A percentile compares a stretch with the other conserved stretches of the same genome.
Evolutionary conservation across 2,329 filamentous ascomycete species (phyloP).

Genomic region (Nannizziopsis arthrosporioides): DNA sequence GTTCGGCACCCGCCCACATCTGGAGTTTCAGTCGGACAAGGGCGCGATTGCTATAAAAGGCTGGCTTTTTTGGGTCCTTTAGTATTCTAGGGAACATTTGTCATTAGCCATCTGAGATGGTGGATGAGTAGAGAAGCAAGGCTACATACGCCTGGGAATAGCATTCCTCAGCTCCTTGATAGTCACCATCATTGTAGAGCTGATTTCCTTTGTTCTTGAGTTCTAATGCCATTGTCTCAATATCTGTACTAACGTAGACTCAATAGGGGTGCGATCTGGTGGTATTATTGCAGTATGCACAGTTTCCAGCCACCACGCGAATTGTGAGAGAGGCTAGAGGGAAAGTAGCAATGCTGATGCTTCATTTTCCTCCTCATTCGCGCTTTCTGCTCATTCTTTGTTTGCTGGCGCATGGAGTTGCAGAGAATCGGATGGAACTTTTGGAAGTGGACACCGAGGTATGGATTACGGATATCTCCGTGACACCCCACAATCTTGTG

Average conservation of each 20-base stretch:
- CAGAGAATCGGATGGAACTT: too few relatives aligned
- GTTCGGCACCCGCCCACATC: constrained; percentile 61
- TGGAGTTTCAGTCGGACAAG: constrained; percentile 66
- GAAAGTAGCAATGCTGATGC: too few relatives aligned
- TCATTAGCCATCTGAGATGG: not conserved
- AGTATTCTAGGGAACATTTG: constrained; percentile 49
- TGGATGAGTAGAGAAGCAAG: not conserved
- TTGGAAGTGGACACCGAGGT: too few relatives aligned
- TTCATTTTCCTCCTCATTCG: too few relatives aligned
- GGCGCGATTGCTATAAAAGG: constrained; percentile 81
- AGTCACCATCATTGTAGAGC: constrained; percentile 37
- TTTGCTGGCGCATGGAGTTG: too few relatives aligned
- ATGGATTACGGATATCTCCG: too few relatives aligned
- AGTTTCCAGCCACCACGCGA: not conserved
- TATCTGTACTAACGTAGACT: not conserved
- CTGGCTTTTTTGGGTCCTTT: constrained; percentile 62
- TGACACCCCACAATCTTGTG: too few relatives aligned
- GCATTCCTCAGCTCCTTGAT: constrained; percentile 35
- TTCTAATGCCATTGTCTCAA: constrained; percentile 25
- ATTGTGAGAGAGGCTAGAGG: too few relatives aligned
- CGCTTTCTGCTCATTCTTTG: too few relatives aligned
- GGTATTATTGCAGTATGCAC: not conserved
- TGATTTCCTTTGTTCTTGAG: constrained; percentile 37
- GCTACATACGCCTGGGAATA: constrained; percentile 36
- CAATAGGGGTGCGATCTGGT: not conserved